Percentiles rank a stretch among this genome's conserved stretches.
Evolutionary conservation across 1,139 yeast genomes (phyloP).

Genomic region (Entelexis sorbosivorans): DNA sequence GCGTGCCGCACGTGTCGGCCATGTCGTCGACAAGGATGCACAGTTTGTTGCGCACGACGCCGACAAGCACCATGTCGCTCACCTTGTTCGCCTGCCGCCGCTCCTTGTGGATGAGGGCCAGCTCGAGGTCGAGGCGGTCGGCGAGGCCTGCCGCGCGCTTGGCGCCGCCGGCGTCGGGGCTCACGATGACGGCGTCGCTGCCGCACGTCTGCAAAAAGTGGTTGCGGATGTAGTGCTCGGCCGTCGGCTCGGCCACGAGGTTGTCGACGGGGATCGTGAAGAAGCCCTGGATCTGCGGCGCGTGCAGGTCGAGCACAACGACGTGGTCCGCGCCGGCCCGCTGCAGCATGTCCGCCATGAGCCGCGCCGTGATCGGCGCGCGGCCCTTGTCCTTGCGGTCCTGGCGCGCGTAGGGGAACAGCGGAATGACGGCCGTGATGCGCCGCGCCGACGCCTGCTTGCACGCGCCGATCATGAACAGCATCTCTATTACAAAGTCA

Average conservation of each 20-base stretch:
- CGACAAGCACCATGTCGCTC: slow-evolving; percentile 88
- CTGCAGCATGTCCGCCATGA: slow-evolving; percentile 88
- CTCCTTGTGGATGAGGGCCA: slow-evolving; percentile 94
- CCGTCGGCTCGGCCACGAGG: slow-evolving; percentile 90
- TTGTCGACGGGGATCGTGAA: slow-evolving; percentile 95
- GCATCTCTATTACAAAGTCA: slow-evolving; percentile 74
- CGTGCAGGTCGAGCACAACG: slow-evolving; percentile 94
- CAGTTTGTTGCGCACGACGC: slow-evolving; percentile 79
- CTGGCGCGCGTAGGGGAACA: slow-evolving; percentile 95
- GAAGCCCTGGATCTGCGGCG: slow-evolving; percentile 95
- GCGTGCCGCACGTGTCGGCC: slow-evolving; percentile 98
- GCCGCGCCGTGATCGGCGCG: slow-evolving; percentile 94
- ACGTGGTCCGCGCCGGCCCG: slow-evolving; percentile 97
- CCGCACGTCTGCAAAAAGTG: slow-evolving; percentile 39
- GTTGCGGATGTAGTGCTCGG: slow-evolving; percentile 75
- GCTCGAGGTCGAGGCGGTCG: slow-evolving; percentile 80
- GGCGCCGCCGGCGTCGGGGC: slow-evolving; percentile 99
- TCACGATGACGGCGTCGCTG: slow-evolving; percentile 69
- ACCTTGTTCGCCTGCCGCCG: slow-evolving; percentile 93
- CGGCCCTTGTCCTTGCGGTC: slow-evolving; percentile 92
- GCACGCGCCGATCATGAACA: slow-evolving; percentile 91
- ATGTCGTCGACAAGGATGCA: slow-evolving; percentile 92
- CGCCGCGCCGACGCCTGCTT: slow-evolving; percentile 91
- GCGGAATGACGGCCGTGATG: slow-evolving; percentile 89
- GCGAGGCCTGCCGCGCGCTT: slow-evolving; percentile 95